phyloP scores from a whole-genome alignment of 192 early-diverging fungal species.

The Lobulomyces angularis region DNA sequence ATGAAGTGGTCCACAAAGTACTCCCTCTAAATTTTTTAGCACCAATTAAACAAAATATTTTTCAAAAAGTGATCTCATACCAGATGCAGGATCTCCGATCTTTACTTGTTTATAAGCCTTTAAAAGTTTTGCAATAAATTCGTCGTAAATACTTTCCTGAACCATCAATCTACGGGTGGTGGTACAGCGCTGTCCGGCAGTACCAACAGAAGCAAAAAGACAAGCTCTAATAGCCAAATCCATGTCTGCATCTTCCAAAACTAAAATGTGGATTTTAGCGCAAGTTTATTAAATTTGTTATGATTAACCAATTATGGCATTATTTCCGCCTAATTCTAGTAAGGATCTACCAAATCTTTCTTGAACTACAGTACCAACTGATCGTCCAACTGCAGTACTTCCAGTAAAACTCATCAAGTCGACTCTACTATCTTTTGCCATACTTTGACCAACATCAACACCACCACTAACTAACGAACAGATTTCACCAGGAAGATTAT shows the following conservation, averaged over 20 bases:
- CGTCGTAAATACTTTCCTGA: conserved; percentile 77
- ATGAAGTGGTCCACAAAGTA: conserved; percentile 87
- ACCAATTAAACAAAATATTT: background rate
- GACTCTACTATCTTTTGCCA: conserved; percentile 57
- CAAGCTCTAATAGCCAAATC: conserved; percentile 76
- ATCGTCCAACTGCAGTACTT: conserved; percentile 54
- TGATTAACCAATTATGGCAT: conserved; percentile 63
- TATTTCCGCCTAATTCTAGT: conserved; percentile 91
- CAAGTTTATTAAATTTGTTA: background rate
- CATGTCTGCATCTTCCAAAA: conserved; percentile 80
- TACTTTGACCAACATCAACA: conserved; percentile 66
- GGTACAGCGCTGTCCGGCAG: conserved; percentile 90
- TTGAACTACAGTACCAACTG: conserved; percentile 7
- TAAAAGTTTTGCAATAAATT: conserved; percentile 59
- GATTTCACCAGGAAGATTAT: conserved; percentile 69
- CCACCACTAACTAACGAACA: conserved; percentile 76
- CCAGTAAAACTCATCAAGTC: conserved; percentile 86
- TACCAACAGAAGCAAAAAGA: conserved; percentile 91
- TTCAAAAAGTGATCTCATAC: conserved; percentile 15
- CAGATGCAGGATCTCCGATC: conserved; percentile 80
- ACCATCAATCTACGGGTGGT: conserved; percentile 82
- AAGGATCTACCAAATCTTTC: conserved; percentile 76
- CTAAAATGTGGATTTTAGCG: conserved; percentile 3
- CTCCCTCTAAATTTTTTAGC: conserved; percentile 24
- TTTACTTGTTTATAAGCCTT: conserved; percentile 79